A percentile compares a stretch with the other conserved stretches of the same genome.
Evolutionary conservation across 208 protist genomes (phyloP).

Genomic region (Trypanosomatidae sp.): DNA sequence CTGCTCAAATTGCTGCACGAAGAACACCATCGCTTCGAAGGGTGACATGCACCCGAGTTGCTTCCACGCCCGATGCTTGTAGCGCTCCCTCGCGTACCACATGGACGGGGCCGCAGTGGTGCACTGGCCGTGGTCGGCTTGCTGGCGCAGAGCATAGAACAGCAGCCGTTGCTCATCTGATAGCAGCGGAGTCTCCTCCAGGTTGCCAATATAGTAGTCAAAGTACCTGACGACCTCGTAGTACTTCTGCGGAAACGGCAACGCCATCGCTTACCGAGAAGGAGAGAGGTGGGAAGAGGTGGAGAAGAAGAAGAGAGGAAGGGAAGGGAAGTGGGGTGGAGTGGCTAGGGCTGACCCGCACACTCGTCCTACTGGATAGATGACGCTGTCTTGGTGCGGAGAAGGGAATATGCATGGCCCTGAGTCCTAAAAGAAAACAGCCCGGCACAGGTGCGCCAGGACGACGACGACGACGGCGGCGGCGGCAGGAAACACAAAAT

Average conservation of each 20-base stretch:
- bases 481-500: not conserved
- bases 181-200: conserved; percentile 45
- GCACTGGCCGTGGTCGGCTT: conserved; percentile 72
- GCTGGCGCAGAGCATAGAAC: conserved; percentile 77
- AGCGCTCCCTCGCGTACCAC: conserved; percentile 58
- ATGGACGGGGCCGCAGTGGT: conserved; percentile 50
- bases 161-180: conserved; percentile 59
- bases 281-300: not conserved
- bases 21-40: conserved; percentile 89
- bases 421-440: not conserved
- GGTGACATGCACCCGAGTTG: conserved; percentile 57
- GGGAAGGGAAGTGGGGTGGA: not conserved
- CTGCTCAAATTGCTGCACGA: conserved; percentile 58
- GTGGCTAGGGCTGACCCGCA: not conserved
- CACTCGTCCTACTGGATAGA: not conserved
- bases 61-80: conserved; percentile 80
- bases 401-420: not conserved
- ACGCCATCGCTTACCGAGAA: conserved; percentile 35
- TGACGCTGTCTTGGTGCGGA: not conserved
- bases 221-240: conserved; percentile 56
- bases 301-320: not conserved
- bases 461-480: not conserved
- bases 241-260: conserved; percentile 73
- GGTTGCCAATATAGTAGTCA: conserved; percentile 54
- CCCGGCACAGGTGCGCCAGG: not conserved